Evolutionary conservation across 2,329 filamentous ascomycete species (phyloP).

Genomic region (Penicillium palitans): DNA sequence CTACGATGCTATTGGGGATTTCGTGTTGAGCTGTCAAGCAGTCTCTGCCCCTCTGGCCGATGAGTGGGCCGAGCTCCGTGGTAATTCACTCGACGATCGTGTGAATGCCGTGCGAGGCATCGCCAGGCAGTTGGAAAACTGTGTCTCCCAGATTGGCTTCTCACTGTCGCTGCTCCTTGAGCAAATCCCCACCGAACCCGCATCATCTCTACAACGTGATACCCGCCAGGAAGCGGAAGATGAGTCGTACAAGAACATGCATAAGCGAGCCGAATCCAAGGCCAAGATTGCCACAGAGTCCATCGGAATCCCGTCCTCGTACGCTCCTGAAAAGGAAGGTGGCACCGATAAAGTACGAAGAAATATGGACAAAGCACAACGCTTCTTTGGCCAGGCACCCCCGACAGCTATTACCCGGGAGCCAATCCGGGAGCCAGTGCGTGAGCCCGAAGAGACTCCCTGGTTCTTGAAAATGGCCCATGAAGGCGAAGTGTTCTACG

Average conservation of each 20-base stretch:
- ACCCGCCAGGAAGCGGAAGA: slow-evolving; percentile 33
- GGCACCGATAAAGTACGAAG: slow-evolving; percentile 42
- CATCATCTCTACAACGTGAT: slow-evolving; percentile 50
- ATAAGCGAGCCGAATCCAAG: slow-evolving; percentile 37
- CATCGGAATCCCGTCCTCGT: slow-evolving; percentile 49
- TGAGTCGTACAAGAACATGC: slow-evolving; percentile 25
- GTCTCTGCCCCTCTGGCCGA: slow-evolving; percentile 90
- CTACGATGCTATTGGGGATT: slow-evolving; percentile 89
- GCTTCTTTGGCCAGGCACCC: slow-evolving; percentile 50
- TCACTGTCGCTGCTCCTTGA: slow-evolving; percentile 85
- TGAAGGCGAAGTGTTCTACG: slow-evolving; percentile 86
- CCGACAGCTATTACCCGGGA: slow-evolving; percentile 43
- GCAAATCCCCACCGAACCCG: slow-evolving; percentile 60
- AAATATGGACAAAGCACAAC: slow-evolving; percentile 49
- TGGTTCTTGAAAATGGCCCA: slow-evolving; percentile 84
- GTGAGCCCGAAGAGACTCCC: slow-evolving; percentile 71
- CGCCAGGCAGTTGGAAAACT: slow-evolving; percentile 78
- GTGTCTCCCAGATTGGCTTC: slow-evolving; percentile 82
- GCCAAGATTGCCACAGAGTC: slow-evolving; percentile 40
- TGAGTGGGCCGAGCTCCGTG: slow-evolving; percentile 92
- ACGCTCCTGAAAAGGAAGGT: slow-evolving; percentile 38
- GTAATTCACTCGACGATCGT: slow-evolving; percentile 83
- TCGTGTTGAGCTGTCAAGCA: slow-evolving; percentile 82
- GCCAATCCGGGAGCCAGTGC: slow-evolving; percentile 43
- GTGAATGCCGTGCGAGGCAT: slow-evolving; percentile 77